Conservation (phyloP, 169 alveolate genomes). For the Cryptosporidium bovis region DNA sequence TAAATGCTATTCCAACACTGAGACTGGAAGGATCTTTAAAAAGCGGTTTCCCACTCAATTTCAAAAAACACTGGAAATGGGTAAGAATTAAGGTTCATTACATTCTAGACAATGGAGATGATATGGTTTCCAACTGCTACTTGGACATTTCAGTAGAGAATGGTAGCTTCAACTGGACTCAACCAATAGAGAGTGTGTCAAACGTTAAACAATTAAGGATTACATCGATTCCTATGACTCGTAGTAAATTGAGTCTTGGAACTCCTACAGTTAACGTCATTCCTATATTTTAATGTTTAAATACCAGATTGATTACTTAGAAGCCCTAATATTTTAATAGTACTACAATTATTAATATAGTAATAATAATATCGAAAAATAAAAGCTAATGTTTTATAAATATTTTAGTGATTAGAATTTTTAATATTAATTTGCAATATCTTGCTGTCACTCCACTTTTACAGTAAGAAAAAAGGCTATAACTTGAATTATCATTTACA, state of each 20-base stretch:
- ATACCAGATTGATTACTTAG: background rate
- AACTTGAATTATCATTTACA: too few species aligned
- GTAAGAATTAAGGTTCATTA: conserved; percentile 15
- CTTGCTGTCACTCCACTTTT: too few species aligned
- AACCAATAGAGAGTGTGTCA: conserved; percentile 37
- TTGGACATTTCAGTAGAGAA: conserved; percentile 14
- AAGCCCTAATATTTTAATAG: background rate
- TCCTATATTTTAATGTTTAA: background rate
- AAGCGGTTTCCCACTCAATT: background rate
- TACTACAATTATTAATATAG: background rate
- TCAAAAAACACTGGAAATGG: conserved; percentile 4
- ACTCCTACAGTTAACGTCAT: conserved; percentile 15
- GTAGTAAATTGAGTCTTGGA: conserved; percentile 21
- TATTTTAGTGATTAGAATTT: background rate
- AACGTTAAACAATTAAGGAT: conserved; percentile 18
- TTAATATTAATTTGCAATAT: background rate
- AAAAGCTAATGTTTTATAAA: background rate
- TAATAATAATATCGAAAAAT: background rate
- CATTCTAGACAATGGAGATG: conserved; percentile 1
- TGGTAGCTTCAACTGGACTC: conserved; percentile 28
- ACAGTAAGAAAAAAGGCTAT: too few species aligned
- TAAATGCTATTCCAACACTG: conserved; percentile 15
- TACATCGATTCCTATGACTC: conserved; percentile 21
- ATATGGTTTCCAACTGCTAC: background rate
- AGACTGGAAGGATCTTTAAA: conserved; percentile 7